phyloP scores from a whole-genome alignment of 257 asterid genomes.

The Nyctanthes arbortristis region DNA sequence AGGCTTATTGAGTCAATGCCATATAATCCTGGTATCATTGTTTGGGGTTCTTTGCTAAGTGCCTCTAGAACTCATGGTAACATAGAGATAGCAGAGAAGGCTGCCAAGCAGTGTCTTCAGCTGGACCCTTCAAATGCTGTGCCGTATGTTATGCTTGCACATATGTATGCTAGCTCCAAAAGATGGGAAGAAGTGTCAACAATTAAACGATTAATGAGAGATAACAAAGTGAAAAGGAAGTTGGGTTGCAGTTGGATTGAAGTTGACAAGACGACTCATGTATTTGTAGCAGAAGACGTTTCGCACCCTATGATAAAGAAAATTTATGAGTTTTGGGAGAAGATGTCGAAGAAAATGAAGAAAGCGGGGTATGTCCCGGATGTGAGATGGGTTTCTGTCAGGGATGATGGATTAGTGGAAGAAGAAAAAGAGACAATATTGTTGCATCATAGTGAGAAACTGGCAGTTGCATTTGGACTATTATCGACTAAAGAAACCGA shows the following conservation, averaged over 20 bases:
- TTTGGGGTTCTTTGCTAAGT: slow-evolving; percentile 66
- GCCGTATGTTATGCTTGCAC: slow-evolving; percentile 65
- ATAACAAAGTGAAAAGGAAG: slow-evolving; percentile 46
- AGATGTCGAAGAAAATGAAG: slow-evolving; percentile 54
- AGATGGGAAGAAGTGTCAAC: slow-evolving; percentile 73
- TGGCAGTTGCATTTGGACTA: background rate
- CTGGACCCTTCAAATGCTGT: slow-evolving; percentile 69
- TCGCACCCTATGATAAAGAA: slow-evolving; percentile 58
- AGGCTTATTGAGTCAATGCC: slow-evolving; percentile 60
- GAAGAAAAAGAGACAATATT: background rate
- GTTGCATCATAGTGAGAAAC: background rate
- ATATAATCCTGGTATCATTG: slow-evolving; percentile 42
- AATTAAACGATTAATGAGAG: slow-evolving; percentile 49
- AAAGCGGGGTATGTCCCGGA: slow-evolving; percentile 54
- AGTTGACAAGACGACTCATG: slow-evolving; percentile 53
- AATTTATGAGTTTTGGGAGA: slow-evolving; percentile 61
- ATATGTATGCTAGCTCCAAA: slow-evolving; percentile 46
- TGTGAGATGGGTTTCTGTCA: slow-evolving; percentile 36
- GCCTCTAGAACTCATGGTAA: slow-evolving; percentile 59
- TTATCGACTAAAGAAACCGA: background rate
- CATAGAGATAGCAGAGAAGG: slow-evolving; percentile 59
- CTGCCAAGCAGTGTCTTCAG: slow-evolving; percentile 54
- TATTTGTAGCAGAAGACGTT: slow-evolving; percentile 66
- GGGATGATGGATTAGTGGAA: slow-evolving; percentile 5
- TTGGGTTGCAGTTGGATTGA: slow-evolving; percentile 83